Base-by-base conservation (phyloP, 2,329 filamentous ascomycete species). In the Fusarium virguliforme region DNA sequence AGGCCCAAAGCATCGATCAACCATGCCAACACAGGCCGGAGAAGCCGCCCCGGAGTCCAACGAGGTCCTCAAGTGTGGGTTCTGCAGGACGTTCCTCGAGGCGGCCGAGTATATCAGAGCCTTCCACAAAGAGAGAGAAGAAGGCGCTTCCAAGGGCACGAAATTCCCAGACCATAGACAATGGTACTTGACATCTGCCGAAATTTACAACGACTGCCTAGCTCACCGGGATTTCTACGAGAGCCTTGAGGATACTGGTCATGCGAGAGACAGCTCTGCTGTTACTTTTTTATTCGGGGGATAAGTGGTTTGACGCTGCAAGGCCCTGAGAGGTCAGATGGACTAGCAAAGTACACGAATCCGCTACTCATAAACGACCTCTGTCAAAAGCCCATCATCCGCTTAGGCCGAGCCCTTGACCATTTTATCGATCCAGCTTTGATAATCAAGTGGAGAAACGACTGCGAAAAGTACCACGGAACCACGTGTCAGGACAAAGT, bases 371-470 rank as follows among this genome's bases (percentile, higher is more conserved):
- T 46, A 7, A 46, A 46, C 13, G 24, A 46, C 8, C 41, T 28
- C 24, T 46, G 13, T n/a, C 41, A 28, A n/a, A 28, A 28, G 3
- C 13, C 24, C 8, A 8, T 22, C 8, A 48, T 48, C n/a, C 13
- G 24, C 28, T 8, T 65, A 22, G 63, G 53, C 4, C 30, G 46
- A 22, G 12, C 4, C 7, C 24, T 65, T 12, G 43, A 55, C 30
- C 30, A 4, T 8, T 62, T 58, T 32, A 62, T 65, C 15, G 59
- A 62, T 4, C 28, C 26, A 8, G 24, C 8, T 5, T 10, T 62
- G 18, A 22, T 65, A 48, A 15, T 34, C 10, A 30, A 58, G n/a
- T 65, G 59, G 63, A 65, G 32, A 13, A 28, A 48, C n/a, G 9
- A 9, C 26, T 65, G 58, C 30, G 2, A 30, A 6, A 15, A 24